Evolutionary conservation across 2,329 filamentous ascomycete genomes (phyloP).

Genomic region (Alternaria sp.): DNA sequence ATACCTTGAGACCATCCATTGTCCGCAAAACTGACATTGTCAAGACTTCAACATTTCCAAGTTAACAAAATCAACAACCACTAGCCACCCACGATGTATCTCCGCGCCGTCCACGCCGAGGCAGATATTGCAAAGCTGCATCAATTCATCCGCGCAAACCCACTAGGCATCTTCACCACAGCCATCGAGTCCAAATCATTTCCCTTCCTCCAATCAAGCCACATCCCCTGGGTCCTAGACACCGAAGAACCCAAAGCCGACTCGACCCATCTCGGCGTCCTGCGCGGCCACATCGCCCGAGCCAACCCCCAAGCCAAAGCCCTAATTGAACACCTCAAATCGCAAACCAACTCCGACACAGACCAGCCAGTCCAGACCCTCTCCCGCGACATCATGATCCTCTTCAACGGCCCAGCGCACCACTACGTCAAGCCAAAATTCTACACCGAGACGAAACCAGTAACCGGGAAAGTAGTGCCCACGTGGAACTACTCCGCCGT

Average conservation of each 20-base stretch:
- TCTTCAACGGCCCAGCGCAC: neutral
- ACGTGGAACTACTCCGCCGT: neutral
- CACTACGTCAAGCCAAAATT: neutral
- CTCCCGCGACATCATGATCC: neutral
- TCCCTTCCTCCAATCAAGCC: constrained; percentile 31
- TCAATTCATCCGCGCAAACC: constrained; percentile 62
- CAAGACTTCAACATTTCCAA: no score
- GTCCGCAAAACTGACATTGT: neutral
- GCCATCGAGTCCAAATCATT: constrained; percentile 52
- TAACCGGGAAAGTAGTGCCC: neutral
- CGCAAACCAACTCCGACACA: neutral
- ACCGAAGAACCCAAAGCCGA: constrained; percentile 44
- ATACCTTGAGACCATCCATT: rapidly evolving
- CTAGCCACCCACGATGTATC: constrained; percentile 59
- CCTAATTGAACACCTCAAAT: constrained; percentile 55
- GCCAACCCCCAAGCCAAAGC: constrained; percentile 69
- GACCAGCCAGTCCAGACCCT: neutral
- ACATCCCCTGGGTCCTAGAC: constrained; percentile 35
- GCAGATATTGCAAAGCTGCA: constrained; percentile 57
- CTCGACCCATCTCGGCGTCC: constrained; percentile 53
- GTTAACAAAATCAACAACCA: no score
- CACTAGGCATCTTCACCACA: constrained; percentile 68
- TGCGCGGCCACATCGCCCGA: constrained; percentile 68
- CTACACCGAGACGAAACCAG: neutral
- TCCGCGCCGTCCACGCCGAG: constrained; percentile 55